phyloP scores from a whole-genome alignment of 1,284 basidiomycete genomes.

The Taiwanofungus camphoratus region DNA sequence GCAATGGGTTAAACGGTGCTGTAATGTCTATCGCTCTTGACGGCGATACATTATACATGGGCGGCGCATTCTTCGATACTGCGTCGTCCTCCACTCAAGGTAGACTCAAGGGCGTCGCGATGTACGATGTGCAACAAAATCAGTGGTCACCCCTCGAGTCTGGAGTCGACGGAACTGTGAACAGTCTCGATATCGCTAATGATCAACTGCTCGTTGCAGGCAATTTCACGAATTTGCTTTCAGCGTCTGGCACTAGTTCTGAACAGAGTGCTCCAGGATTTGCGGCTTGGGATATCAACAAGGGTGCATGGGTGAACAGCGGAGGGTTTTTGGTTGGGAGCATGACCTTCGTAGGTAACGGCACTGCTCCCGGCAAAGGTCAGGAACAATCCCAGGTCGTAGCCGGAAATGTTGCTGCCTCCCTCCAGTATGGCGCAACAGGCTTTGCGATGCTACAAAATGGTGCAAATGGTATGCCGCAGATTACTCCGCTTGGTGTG shows the following conservation, averaged over 20 bases:
- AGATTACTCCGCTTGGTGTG: conserved; percentile 52
- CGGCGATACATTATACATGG: conserved; percentile 71
- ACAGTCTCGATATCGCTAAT: conserved; percentile 48
- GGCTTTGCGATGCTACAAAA: conserved; percentile 71
- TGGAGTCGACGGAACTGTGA: conserved; percentile 77
- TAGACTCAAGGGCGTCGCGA: conserved; percentile 59
- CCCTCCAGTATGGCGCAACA: conserved; percentile 58
- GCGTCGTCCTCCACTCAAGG: conserved; percentile 46
- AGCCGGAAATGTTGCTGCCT: conserved; percentile 56
- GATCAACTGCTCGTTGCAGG: conserved; percentile 65
- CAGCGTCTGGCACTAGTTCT: conserved; percentile 31
- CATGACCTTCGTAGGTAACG: conserved; percentile 68
- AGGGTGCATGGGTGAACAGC: conserved; percentile 61
- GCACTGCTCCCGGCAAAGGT: conserved; percentile 37
- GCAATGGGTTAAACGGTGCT: conserved; percentile 68
- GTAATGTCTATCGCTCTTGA: conserved; percentile 63
- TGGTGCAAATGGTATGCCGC: conserved; percentile 44
- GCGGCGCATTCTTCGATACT: conserved; percentile 80
- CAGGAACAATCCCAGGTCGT: conserved; percentile 44
- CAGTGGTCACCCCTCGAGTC: conserved; percentile 68
- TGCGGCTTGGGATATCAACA: conserved; percentile 70
- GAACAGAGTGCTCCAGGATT: conserved; percentile 57
- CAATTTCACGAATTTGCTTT: conserved; percentile 60
- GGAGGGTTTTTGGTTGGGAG: conserved; percentile 74
- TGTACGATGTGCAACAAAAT: conserved; percentile 68